A percentile compares a stretch with the other conserved stretches of the same genome.
phyloP scores from a whole-genome alignment of 1,284 basidiomycete species.

The Microbotryum scabiosae region DNA sequence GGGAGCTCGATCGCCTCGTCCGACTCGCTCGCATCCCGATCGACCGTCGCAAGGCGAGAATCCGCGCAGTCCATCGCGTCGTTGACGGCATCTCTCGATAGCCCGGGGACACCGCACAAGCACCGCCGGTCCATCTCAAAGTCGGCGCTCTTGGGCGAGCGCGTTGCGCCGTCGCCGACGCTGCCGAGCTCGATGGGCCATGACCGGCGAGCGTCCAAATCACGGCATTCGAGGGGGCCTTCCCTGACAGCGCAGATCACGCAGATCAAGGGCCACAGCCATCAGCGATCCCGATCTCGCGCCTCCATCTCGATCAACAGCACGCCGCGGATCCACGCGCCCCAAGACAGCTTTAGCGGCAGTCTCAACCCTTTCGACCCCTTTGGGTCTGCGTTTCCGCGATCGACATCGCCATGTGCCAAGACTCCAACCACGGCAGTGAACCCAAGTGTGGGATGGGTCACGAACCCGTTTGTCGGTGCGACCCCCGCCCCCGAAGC shows the following conservation, averaged over 20 bases:
- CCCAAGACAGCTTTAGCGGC: not conserved
- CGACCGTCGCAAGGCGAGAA: conserved; percentile 5
- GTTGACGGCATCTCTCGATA: too few species aligned
- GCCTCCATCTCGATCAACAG: conserved; percentile 24
- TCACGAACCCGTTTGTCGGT: too few species aligned
- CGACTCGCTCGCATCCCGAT: conserved; percentile 7
- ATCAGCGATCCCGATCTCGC: conserved; percentile 26
- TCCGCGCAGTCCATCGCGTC: conserved; percentile 12
- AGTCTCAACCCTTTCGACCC: not conserved
- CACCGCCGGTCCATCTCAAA: conserved; percentile 26
- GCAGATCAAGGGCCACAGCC: conserved; percentile 19
- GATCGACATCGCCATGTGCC: too few species aligned
- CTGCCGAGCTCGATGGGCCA: conserved; percentile 1
- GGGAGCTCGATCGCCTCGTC: conserved; percentile 17
- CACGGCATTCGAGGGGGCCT: conserved; percentile 15
- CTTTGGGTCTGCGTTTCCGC: not conserved
- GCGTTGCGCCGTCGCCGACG: not conserved
- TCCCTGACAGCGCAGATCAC: conserved; percentile 13
- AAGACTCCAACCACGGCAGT: too few species aligned
- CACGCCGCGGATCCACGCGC: too few species aligned
- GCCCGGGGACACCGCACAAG: conserved; percentile 2
- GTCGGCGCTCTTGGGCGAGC: conserved; percentile 7
- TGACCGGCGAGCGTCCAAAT: conserved; percentile 11
- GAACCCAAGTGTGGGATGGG: too few species aligned
- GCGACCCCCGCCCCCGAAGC: too few species aligned